Evolutionary conservation across 805 yeast species (phyloP).

Genomic region (Saturnispora gosingensis): DNA sequence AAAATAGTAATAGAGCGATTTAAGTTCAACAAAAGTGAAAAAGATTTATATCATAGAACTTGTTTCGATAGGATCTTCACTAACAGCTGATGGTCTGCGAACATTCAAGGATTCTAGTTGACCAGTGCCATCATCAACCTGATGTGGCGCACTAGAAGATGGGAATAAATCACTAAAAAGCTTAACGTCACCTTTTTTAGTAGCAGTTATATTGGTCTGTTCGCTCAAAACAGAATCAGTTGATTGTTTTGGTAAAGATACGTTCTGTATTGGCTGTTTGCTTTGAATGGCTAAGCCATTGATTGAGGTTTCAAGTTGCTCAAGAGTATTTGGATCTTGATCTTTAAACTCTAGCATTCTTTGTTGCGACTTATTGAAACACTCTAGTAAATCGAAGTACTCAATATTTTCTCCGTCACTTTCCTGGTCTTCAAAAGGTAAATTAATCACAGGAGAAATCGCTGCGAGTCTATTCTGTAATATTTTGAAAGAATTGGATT

Average conservation of each 20-base stretch:
- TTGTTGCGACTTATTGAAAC: slow-evolving; percentile 40
- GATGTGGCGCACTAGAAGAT: background rate
- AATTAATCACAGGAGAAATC: slow-evolving; percentile 33
- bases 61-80: slow-evolving; percentile 12
- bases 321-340: slow-evolving; percentile 5
- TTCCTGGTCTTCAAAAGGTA: slow-evolving; percentile 20
- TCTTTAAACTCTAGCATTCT: slow-evolving; percentile 20
- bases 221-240: background rate
- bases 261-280: background rate
- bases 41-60: slow-evolving; percentile 8
- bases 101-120: slow-evolving; percentile 4
- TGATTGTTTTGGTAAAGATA: background rate
- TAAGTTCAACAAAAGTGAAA: background rate
- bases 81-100: background rate
- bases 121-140: background rate
- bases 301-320: background rate
- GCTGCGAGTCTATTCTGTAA: slow-evolving; percentile 67
- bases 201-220: background rate
- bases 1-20: background rate
- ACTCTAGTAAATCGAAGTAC: slow-evolving; percentile 30
- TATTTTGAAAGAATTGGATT: slow-evolving; percentile 80
- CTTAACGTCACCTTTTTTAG: slow-evolving; percentile 1
- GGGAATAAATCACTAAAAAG: slow-evolving; percentile 5
- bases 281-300: slow-evolving; percentile 6
- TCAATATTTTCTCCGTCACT: slow-evolving; percentile 17